Conservation (phyloP, 768 basidiomycete species). For the Pluteus cervinus region DNA sequence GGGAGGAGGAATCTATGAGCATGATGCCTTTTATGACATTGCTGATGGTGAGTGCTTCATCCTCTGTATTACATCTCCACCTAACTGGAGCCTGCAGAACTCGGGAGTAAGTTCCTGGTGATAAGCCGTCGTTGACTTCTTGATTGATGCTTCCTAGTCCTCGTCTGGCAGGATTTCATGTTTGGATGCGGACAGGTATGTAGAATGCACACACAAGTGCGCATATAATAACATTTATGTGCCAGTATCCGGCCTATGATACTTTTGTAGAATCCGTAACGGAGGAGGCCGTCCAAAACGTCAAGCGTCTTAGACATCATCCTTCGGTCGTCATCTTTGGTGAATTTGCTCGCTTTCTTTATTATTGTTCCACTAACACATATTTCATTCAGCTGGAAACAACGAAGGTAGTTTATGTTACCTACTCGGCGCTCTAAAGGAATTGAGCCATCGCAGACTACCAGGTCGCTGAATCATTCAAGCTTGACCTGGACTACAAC, state of each 20-base stretch:
- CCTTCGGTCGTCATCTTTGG: constrained; percentile 88
- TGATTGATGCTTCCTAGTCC: constrained; percentile 38
- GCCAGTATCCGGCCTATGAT: constrained; percentile 84
- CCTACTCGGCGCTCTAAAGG: background rate
- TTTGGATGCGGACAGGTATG: constrained; percentile 88
- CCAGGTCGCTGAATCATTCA: constrained; percentile 74
- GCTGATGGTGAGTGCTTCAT: constrained; percentile 69
- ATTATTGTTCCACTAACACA: background rate
- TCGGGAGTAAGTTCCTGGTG: constrained; percentile 45
- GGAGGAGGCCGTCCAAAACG: constrained; percentile 77
- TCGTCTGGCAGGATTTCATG: constrained; percentile 98
- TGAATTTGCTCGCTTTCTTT: constrained; percentile 22
- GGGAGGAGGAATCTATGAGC: constrained; percentile 91
- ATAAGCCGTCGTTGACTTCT: constrained; percentile 2
- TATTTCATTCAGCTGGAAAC: constrained; percentile 54
- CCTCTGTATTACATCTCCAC: background rate
- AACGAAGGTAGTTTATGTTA: constrained; percentile 54
- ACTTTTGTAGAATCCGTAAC: constrained; percentile 69
- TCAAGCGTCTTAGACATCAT: constrained; percentile 79
- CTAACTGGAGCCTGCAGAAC: constrained; percentile 32
- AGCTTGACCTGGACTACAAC: constrained; percentile 77
- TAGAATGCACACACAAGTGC: too few species aligned
- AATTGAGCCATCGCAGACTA: constrained; percentile 48
- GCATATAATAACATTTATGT: background rate
- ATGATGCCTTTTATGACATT: constrained; percentile 76